Conservation (phyloP, 345 rosid species). For the Laguncularia racemosa region DNA sequence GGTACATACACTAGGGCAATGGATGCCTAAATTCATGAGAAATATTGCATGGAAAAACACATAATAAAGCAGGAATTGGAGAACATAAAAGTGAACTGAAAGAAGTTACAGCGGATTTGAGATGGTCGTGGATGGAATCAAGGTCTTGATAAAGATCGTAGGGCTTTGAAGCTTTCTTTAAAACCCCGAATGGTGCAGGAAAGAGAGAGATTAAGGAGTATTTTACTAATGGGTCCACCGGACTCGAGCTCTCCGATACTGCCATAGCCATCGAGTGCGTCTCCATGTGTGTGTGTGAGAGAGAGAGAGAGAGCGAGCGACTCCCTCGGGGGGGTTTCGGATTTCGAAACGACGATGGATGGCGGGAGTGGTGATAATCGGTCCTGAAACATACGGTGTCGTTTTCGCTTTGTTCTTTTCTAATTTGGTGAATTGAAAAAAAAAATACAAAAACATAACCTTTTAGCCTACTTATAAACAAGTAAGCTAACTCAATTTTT, state of each 20-base stretch:
- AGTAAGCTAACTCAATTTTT: no score
- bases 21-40: not conserved
- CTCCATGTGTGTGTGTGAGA: not conserved
- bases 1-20: not conserved
- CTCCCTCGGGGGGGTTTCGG: not conserved
- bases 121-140: conserved; percentile 39
- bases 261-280: conserved; percentile 5
- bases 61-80: not conserved
- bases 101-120: conserved; percentile 44
- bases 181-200: conserved; percentile 44
- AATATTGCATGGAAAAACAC: not conserved
- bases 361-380: conserved; percentile 12
- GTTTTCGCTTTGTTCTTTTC: no score
- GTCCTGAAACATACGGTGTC: no score
- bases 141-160: conserved; percentile 31
- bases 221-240: conserved; percentile 44
- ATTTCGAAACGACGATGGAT: conserved; percentile 18
- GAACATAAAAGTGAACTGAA: not conserved
- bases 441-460: no score
- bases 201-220: conserved; percentile 58
- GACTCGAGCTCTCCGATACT: conserved; percentile 2
- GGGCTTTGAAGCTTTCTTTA: conserved; percentile 23
- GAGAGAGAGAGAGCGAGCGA: not conserved
- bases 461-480: no score
- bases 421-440: no score